Percentiles rank a stretch among this genome's conserved stretches.
These are phyloP conservation scores for Kodamaea alishanica DNA, from an alignment of 1,139 yeast genomes.

Conservation along the genomic window DNA sequence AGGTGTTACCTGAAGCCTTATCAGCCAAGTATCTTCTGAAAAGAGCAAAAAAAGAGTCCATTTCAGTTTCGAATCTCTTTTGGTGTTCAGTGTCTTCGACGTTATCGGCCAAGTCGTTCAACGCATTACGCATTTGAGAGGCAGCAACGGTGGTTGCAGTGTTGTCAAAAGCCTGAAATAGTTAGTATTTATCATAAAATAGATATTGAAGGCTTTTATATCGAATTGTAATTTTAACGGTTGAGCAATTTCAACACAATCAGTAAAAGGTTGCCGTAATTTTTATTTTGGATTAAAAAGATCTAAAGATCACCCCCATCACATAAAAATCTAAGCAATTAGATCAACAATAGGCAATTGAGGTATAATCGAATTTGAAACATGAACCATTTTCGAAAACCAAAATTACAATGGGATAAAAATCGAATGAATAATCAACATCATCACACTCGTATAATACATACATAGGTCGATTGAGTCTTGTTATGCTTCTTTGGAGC, in stretches of 20 bases:
- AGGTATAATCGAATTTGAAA: too few relatives aligned
- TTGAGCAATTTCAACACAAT: neutral
- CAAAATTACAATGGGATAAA: too few relatives aligned
- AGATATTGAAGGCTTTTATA: neutral
- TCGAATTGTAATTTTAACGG: neutral
- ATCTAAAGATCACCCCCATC: neutral
- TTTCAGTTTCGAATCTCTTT: conserved; percentile 74
- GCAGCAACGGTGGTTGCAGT: conserved; percentile 96
- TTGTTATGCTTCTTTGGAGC: conserved; percentile 61
- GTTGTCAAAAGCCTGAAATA: conserved; percentile 77
- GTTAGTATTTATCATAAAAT: conserved; percentile 7
- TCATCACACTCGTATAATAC: conserved; percentile 17
- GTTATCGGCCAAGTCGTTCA: conserved; percentile 83
- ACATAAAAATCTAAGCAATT: neutral
- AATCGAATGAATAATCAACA: neutral
- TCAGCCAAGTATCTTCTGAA: conserved; percentile 90
- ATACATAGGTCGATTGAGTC: conserved; percentile 66
- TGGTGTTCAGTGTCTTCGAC: conserved; percentile 57
- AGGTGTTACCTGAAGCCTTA: conserved; percentile 78
- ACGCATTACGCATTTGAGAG: conserved; percentile 94
- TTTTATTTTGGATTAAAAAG: too few relatives aligned
- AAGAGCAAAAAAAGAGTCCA: conserved; percentile 91
- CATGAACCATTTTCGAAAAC: too few relatives aligned
- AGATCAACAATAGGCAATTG: too few relatives aligned
- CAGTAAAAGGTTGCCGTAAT: too few relatives aligned